Conservation (phyloP, 768 basidiomycete species). For the Termitomyces titanicus region DNA sequence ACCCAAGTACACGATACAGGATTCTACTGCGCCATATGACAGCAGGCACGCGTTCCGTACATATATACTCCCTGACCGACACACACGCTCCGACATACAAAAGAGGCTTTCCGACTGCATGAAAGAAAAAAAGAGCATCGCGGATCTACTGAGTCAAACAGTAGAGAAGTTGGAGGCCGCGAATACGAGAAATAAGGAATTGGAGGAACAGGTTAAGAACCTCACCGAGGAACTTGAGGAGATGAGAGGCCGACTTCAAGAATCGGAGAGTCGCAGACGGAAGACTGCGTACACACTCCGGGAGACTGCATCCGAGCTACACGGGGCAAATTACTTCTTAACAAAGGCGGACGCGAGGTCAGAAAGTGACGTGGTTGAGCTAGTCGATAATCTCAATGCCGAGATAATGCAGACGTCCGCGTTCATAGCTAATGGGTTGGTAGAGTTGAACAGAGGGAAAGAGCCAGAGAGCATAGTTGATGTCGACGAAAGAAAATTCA, state of each 20-base stretch:
- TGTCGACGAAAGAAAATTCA: constrained; percentile 1
- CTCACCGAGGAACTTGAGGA: background rate
- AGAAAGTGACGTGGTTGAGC: constrained; percentile 34
- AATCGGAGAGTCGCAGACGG: constrained; percentile 16
- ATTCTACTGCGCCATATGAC: background rate
- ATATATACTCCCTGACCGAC: background rate
- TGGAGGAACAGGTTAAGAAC: background rate
- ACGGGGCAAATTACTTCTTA: constrained; percentile 39
- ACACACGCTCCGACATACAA: background rate
- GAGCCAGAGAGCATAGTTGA: background rate
- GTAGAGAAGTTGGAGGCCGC: background rate
- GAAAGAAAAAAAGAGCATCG: constrained; percentile 9
- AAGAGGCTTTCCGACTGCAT: constrained; percentile 2
- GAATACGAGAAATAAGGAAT: constrained; percentile 1
- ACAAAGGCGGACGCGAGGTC: constrained; percentile 40
- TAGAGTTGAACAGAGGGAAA: background rate
- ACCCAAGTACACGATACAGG: background rate
- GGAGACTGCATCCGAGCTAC: constrained; percentile 35
- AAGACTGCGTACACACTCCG: constrained; percentile 19
- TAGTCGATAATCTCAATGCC: constrained; percentile 17
- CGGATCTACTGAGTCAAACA: background rate
- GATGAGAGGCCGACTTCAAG: constrained; percentile 10
- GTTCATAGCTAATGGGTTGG: constrained; percentile 16
- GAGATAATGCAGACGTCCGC: constrained; percentile 19
- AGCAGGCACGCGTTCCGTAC: background rate